Conservation (phyloP, 176 grass and related monocot genomes). For the Triticum monococcum region DNA sequence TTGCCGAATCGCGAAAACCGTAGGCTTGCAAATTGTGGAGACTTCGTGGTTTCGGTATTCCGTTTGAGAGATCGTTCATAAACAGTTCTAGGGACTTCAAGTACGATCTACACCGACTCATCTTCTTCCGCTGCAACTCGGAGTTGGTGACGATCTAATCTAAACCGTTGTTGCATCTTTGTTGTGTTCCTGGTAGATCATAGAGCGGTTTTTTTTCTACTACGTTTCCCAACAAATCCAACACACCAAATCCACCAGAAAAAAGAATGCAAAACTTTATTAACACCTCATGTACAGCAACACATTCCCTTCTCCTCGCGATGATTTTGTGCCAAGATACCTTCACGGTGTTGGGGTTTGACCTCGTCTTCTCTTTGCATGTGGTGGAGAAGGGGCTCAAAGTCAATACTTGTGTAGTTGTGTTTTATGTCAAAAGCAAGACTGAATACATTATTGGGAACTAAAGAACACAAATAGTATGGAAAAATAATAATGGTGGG, state of each 20-base stretch:
- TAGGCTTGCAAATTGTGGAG: too few species aligned
- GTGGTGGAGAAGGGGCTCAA: background rate
- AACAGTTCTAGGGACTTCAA: too few species aligned
- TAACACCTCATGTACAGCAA: conserved; percentile 74
- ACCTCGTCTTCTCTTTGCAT: conserved; percentile 50
- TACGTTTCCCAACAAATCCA: conserved; percentile 5
- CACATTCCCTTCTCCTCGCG: conserved; percentile 71
- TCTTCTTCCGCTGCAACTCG: too few species aligned
- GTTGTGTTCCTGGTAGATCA: too few species aligned
- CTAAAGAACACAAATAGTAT: conserved; percentile 12
- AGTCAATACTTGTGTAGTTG: conserved; percentile 8
- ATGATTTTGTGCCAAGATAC: conserved; percentile 60
- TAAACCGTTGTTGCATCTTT: too few species aligned
- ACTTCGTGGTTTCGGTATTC: too few species aligned
- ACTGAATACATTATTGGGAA: background rate
- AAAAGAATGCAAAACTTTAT: conserved; percentile 80
- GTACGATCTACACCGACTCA: too few species aligned
- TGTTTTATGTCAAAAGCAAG: background rate
- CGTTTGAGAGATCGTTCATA: too few species aligned
- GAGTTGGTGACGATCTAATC: too few species aligned
- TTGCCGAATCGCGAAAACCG: too few species aligned
- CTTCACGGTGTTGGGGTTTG: conserved; percentile 70
- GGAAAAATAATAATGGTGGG: conserved; percentile 40
- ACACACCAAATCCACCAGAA: conserved; percentile 61
- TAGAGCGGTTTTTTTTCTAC: too few species aligned